Percentiles rank a stretch among this genome's conserved stretches.
Evolutionary conservation across 2,329 filamentous ascomycete genomes (phyloP).

Genomic region (Microsporum canis): DNA sequence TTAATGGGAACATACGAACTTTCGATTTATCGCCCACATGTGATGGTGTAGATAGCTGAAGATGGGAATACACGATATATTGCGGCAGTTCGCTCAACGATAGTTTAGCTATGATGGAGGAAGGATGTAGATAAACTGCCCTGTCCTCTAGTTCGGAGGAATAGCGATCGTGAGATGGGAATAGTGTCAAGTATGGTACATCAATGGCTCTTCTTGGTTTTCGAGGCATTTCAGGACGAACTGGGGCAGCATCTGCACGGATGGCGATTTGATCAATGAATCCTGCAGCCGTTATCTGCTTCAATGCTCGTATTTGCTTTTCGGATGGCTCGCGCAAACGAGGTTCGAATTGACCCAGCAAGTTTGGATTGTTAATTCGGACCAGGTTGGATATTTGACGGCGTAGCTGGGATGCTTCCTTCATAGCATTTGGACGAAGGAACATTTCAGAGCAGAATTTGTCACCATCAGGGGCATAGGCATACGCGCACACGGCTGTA

Average conservation of each 20-base stretch:
- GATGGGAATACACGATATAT: conserved; percentile 76
- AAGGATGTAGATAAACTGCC: conserved; percentile 78
- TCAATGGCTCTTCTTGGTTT: conserved; percentile 80
- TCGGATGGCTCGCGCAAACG: conserved; percentile 50
- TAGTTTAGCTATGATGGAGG: conserved; percentile 63
- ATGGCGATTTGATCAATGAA: conserved; percentile 94
- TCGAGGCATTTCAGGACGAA: conserved; percentile 53
- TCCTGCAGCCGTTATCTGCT: conserved; percentile 82
- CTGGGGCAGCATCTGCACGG: conserved; percentile 72
- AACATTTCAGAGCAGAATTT: conserved; percentile 73
- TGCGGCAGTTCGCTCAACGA: conserved; percentile 64
- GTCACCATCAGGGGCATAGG: conserved; percentile 55
- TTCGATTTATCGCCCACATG: conserved; percentile 51
- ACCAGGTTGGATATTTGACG: conserved; percentile 74
- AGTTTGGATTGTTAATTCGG: conserved; percentile 54
- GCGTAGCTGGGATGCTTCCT: conserved; percentile 73
- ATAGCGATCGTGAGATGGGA: conserved; percentile 47
- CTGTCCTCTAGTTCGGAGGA: conserved; percentile 43
- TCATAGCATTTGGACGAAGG: conserved; percentile 74
- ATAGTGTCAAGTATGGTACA: conserved; percentile 78
- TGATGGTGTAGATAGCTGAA: conserved; percentile 56
- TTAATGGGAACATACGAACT: conserved; percentile 80
- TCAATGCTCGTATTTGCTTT: conserved; percentile 65
- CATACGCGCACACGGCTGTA: conserved; percentile 78
- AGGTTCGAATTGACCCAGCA: conserved; percentile 30